Evolutionary conservation across 2,329 filamentous ascomycete species (phyloP), one percentile per base, ranked within the genome.

Genomic region (Xylariaceae sp.): DNA sequence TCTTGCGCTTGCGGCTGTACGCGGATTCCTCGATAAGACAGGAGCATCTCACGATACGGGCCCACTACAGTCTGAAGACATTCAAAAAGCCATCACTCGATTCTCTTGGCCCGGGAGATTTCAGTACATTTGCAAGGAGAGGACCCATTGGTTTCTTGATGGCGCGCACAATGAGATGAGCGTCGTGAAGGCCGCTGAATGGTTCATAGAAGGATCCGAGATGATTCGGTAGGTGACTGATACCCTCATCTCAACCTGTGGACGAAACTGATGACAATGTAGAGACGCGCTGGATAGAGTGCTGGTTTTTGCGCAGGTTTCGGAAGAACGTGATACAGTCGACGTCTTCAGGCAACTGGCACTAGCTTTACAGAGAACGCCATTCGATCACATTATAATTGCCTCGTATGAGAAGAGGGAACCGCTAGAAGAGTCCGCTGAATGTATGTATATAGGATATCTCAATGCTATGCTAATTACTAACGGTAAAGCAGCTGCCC

Each of bases 141-240:
- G 10, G 11, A 36, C 54, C 1, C 45, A 61, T 3, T 75, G 71
- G 71, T 72, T 66, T 45, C 49, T 75, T 18, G 71, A 74, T 51
- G 66, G 68, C 11, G 72, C 72, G 1, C 70, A 75, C 51, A 74
- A 73, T 45, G 61, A 66, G 5, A 53, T 73, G 54, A 74, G 71
- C 56, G 53, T 74, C 4, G 53, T 46, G 5, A 58, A 68, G 47
- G 65, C 66, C 18, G 38, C 41, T n/a, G 39, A 51, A 27, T 18
- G 42, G 42, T 45, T 35, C n/a, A 45, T 45, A 9, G 42, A 45
- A 18, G 19, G 27, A 3, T n/a, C 42, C 3, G 30, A 14, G 15
- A 11, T 44, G 27, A 14, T 44, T 15, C 18, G n/a, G 42, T 44
- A 32, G 5, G 42, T 44, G 11, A 32, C 31, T n/a, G n/a, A n/a